Conservation (phyloP, 352 stramenopile genomes). For the Globisporangium irregulare region DNA sequence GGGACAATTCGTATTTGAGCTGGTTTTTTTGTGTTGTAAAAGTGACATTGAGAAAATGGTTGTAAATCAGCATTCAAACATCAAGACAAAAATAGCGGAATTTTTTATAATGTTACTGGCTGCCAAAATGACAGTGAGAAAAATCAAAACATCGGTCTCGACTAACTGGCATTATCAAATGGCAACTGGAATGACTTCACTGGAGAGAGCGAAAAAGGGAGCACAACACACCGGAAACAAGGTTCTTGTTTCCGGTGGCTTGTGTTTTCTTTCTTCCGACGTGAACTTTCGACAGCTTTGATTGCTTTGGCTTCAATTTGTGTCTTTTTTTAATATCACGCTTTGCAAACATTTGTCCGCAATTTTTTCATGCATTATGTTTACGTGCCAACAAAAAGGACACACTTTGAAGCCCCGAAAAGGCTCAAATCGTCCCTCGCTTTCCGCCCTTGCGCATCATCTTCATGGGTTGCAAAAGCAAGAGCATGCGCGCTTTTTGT, state of each 20-base stretch:
- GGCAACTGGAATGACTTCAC: too few relatives aligned
- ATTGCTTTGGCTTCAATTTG: too few relatives aligned
- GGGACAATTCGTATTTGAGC: neutral
- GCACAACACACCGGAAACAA: too few relatives aligned
- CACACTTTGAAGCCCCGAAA: neutral
- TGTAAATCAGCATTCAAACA: neutral
- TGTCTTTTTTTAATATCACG: neutral
- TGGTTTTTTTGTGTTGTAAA: neutral
- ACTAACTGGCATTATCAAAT: too few relatives aligned
- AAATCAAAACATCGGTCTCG: too few relatives aligned
- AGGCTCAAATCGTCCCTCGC: neutral
- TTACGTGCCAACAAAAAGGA: neutral
- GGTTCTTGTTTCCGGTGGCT: neutral
- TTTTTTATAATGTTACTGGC: neutral
- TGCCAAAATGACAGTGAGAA: neutral
- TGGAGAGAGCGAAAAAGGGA: too few relatives aligned
- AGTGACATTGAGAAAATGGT: neutral
- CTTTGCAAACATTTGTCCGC: neutral
- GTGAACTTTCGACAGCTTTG: neutral
- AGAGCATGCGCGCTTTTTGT: neutral
- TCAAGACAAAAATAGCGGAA: neutral
- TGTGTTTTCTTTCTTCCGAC: neutral
- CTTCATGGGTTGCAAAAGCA: slow-evolving; percentile 1
- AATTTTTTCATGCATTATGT: neutral
- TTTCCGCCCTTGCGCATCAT: slow-evolving; percentile 1